Percentiles rank a stretch among this genome's conserved stretches.
Evolutionary conservation across 169 alveolate species (phyloP).

Genomic region (Cyclospora cayetanensis): DNA sequence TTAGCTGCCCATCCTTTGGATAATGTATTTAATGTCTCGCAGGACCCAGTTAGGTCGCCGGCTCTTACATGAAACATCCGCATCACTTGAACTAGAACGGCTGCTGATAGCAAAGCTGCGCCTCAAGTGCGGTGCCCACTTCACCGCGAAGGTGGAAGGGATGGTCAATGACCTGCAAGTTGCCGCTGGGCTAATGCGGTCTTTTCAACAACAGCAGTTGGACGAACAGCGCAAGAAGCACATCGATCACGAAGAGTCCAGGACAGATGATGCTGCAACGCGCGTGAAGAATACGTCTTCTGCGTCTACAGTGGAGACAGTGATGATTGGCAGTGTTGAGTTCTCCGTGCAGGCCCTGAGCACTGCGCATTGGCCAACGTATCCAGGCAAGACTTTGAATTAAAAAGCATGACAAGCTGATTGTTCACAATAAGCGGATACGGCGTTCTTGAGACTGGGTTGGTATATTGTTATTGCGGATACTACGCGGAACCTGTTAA

Average conservation of each 20-base stretch:
- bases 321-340: conserved; percentile 60
- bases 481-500: too few relatives aligned
- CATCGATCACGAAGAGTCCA: background rate
- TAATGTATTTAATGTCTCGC: background rate
- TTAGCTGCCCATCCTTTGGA: background rate
- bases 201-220: conserved; percentile 63
- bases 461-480: too few relatives aligned
- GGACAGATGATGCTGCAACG: conserved; percentile 1
- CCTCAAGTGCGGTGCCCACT: conserved; percentile 86
- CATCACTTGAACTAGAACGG: conserved; percentile 84
- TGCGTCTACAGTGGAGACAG: conserved; percentile 52
- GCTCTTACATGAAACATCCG: conserved; percentile 80
- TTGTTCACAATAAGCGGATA: too few relatives aligned
- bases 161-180: conserved; percentile 81
- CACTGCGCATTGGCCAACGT: conserved; percentile 89
- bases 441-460: too few relatives aligned
- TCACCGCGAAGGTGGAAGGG: conserved; percentile 92
- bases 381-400: conserved; percentile 59
- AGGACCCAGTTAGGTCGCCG: conserved; percentile 83
- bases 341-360: conserved; percentile 82
- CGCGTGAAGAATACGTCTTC: conserved; percentile 40
- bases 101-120: conserved; percentile 84
- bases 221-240: conserved; percentile 56
- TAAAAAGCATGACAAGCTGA: conserved; percentile 3
- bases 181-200: conserved; percentile 78